Evolutionary conservation across 2,329 filamentous ascomycete species (phyloP).

Genomic region (Aspergillus pseudoviridinutans): DNA sequence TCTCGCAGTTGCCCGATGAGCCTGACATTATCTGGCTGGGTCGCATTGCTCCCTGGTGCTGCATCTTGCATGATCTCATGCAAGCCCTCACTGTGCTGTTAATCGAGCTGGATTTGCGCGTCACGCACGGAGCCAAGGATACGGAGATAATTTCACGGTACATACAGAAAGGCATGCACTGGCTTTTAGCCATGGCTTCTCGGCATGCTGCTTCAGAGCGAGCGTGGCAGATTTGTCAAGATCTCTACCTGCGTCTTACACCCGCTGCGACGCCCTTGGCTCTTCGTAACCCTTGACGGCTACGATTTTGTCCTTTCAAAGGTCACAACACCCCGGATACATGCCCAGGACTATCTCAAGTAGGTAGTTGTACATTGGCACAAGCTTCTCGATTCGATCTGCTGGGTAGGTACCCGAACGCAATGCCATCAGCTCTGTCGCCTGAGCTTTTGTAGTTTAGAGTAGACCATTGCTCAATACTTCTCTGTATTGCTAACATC

Average conservation of each 20-base stretch:
- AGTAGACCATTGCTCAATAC: background rate
- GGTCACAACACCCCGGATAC: background rate
- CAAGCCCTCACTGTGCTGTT: constrained; percentile 38
- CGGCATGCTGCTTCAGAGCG: background rate
- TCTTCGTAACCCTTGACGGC: background rate
- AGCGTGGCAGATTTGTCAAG: background rate
- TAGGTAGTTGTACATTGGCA: background rate
- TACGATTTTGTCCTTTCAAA: background rate
- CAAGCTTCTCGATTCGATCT: background rate
- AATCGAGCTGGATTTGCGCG: constrained; percentile 14
- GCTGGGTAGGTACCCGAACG: background rate
- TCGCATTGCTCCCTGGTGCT: constrained; percentile 38
- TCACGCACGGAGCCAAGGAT: background rate
- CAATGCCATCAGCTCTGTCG: background rate
- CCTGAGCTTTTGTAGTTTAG: background rate
- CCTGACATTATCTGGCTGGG: constrained; percentile 30
- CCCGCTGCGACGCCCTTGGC: background rate
- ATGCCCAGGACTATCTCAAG: background rate
- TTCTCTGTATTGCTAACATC: background rate
- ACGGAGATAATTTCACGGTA: background rate
- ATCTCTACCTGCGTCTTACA: background rate
- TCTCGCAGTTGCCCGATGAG: constrained; percentile 33
- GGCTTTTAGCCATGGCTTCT: background rate
- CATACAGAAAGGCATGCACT: background rate
- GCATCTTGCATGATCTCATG: constrained; percentile 39